Percentiles rank a stretch among this genome's conserved stretches.
These are phyloP conservation scores for Dalechampia spathulata DNA, from an alignment of 441 rosid species.

Conservation along the genomic window DNA sequence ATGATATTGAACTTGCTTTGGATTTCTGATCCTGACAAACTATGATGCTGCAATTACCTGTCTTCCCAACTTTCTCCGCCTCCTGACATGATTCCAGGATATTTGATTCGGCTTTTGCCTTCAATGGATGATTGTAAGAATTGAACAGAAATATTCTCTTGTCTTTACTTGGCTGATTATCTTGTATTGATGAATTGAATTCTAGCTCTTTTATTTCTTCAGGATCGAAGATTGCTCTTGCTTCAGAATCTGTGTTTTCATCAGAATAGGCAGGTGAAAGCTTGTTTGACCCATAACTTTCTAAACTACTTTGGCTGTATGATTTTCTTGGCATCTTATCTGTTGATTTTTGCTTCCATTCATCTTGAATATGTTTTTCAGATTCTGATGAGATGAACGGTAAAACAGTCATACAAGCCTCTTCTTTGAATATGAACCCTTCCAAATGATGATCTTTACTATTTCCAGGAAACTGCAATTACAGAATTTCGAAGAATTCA, in stretches of 20 bases:
- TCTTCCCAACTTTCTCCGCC: neutral
- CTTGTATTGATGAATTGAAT: neutral
- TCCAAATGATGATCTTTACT: neutral
- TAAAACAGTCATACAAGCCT: neutral
- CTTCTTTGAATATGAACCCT: constrained; percentile 2
- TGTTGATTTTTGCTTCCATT: neutral
- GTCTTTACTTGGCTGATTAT: constrained; percentile 6
- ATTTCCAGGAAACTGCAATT: constrained; percentile 1
- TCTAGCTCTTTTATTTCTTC: constrained; percentile 17
- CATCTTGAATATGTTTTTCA: constrained; percentile 1
- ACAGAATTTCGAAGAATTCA: too few relatives aligned
- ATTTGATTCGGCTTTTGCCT: neutral
- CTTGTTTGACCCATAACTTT: constrained; percentile 8
- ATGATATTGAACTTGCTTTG: neutral
- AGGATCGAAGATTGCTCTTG: neutral
- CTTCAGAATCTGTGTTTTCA: constrained; percentile 4
- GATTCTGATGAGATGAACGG: neutral
- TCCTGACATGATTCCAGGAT: neutral
- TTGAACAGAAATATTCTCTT: constrained; percentile 20
- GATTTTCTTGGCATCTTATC: neutral
- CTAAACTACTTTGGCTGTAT: neutral
- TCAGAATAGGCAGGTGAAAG: neutral
- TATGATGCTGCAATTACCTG: neutral
- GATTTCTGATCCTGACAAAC: neutral
- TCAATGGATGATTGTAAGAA: neutral